Evolutionary conservation across 345 rosid genomes (phyloP), one percentile per base, ranked within the genome.

Genomic region (Gossypium arboreum): DNA sequence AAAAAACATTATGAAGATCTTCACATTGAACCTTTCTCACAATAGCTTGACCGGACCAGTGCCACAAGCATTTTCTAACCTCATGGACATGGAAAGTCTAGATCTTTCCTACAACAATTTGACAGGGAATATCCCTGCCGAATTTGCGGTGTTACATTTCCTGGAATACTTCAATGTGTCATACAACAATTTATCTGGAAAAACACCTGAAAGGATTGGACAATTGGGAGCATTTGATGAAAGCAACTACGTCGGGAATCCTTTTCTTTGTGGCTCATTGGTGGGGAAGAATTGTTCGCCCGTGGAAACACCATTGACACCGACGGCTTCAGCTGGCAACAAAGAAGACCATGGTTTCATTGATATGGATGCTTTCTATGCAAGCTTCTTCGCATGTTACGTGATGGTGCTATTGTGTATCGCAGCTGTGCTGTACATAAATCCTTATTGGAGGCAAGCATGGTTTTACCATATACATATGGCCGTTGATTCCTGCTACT

Each of bases 181-280:
- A 1, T 50, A 75, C 73, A 84, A 84, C 57, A 79, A 82, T 39
- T 71, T 84, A 41, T 81, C 79, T 0, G 81, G 85, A 0, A 70
- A 2, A 1, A 73, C 76, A 6, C 81, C 68, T 0, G 55, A 51
- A 0, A 58, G 3, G 16, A 50, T 39, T 0, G 39, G 45, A 1
- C 87, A 84, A 29, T 84, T 84, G 47, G 81, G 29, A 48, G 72
- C 84, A 20, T 84, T 81, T 24, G 68, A 51, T 0, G 17, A 25
- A 17, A 71, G 22, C 9, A 81, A 83, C 11, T 79, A 77, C 8
- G 8, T 22, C 18, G 82, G 75, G 0, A 82, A 84, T 29, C 73
- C 73, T 59, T 29, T 75, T n/a, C 79, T 84, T 2, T 84, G 82
- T 25, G 27, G 27, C 10, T n/a, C 18, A 1, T 83, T 81, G 22